phyloP scores from a whole-genome alignment of 2,329 filamentous ascomycete species.

The Alternaria panax region DNA sequence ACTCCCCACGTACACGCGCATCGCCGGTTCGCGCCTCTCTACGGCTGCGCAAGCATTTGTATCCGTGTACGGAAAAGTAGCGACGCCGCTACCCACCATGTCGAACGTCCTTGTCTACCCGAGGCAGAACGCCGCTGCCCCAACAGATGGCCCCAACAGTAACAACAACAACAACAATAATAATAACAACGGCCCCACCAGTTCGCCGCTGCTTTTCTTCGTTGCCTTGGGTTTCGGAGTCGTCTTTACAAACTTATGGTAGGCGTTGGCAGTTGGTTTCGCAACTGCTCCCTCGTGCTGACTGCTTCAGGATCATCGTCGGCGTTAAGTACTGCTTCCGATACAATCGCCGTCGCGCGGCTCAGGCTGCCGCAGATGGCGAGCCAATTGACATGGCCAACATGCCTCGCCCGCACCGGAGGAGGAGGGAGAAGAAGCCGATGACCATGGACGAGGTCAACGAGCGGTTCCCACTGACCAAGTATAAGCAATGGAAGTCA shows the following conservation, averaged over 20 bases:
- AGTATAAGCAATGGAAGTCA: slow-evolving; percentile 95
- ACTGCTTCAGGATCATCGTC: slow-evolving; percentile 85
- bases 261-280: slow-evolving; percentile 27
- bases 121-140: slow-evolving; percentile 5
- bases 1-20: neutral
- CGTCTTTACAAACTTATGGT: slow-evolving; percentile 99
- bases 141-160: slow-evolving; percentile 8
- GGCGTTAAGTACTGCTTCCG: slow-evolving; percentile 99
- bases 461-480: slow-evolving; percentile 91
- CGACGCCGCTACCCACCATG: slow-evolving; percentile 13
- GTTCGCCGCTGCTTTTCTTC: slow-evolving; percentile 85
- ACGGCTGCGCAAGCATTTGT: neutral
- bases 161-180: slow-evolving; percentile 43
- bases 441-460: slow-evolving; percentile 99
- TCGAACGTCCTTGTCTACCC: slow-evolving; percentile 5
- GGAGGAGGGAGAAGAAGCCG: slow-evolving; percentile 93
- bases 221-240: slow-evolving; percentile 96
- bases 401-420: slow-evolving; percentile 84
- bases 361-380: slow-evolving; percentile 72
- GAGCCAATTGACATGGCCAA: slow-evolving; percentile 87
- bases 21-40: slow-evolving; percentile 3
- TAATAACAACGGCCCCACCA: slow-evolving; percentile 61
- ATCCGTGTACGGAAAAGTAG: slow-evolving; percentile 19
- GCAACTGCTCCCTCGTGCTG: slow-evolving; percentile 22
- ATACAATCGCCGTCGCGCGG: slow-evolving; percentile 93